Conservation (phyloP, 176 grass and related monocot genomes). For the Triticum monococcum region DNA sequence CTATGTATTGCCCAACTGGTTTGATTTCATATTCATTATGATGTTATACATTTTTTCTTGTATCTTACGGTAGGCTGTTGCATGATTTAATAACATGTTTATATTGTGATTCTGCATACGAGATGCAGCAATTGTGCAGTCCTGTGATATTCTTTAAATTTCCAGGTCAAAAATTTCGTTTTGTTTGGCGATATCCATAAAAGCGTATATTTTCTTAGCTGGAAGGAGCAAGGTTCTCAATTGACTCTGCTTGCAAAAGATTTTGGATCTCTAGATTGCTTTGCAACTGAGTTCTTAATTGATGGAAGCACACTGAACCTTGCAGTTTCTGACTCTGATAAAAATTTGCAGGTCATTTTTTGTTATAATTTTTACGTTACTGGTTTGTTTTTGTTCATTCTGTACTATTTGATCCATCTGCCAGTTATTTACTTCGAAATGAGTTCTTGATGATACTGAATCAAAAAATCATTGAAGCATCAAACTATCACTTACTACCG, state of each 20-base stretch:
- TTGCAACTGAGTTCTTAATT: conserved; percentile 93
- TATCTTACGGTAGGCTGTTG: background rate
- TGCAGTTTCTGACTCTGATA: conserved; percentile 77
- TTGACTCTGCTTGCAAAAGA: conserved; percentile 93
- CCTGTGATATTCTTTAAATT: conserved; percentile 1
- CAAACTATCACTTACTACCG: background rate
- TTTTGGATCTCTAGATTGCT: conserved; percentile 91
- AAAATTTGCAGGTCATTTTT: conserved; percentile 82
- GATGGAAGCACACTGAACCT: conserved; percentile 95
- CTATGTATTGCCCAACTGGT: background rate
- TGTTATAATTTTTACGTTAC: background rate
- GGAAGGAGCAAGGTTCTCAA: conserved; percentile 98
- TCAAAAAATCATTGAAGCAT: background rate
- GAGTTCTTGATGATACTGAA: background rate
- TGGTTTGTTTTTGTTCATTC: background rate
- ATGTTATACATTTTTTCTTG: background rate
- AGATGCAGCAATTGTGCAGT: background rate
- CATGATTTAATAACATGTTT: background rate
- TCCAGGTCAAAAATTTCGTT: conserved; percentile 91
- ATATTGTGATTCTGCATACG: background rate
- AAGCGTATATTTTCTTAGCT: conserved; percentile 93
- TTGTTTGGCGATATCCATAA: conserved; percentile 95
- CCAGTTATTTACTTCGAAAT: background rate
- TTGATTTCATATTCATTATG: background rate
- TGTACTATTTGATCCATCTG: background rate